Evolutionary conservation across 1,284 basidiomycete genomes (phyloP), one percentile per base, ranked within the genome.

Genomic region (Naganishia sp.): DNA sequence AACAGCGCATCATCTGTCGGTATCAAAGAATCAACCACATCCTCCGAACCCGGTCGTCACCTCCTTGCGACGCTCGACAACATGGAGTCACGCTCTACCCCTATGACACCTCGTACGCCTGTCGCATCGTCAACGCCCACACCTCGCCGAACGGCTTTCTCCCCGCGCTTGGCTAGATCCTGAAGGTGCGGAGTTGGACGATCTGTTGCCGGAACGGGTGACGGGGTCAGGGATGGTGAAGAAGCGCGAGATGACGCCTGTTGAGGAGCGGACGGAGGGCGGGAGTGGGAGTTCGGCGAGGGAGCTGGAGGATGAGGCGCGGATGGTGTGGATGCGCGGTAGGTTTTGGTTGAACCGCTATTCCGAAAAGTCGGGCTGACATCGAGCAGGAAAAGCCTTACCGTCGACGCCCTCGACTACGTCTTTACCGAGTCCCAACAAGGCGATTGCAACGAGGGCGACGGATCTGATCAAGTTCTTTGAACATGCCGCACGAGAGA

Each of bases 171-270:
- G 57, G 57, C 57, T 60, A 6, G 46, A 60, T 23, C 57, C 45
- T 4, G 9, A n/a, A 11, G 25, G 45, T 6, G 57, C 57, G n/a
- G 48, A 60, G 36, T 11, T 13, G 28, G 57, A 60, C 3, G 57
- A 60, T 16, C 15, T 42, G n/a, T 25, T 60, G 6, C 57, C 46
- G 13, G 57, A 60, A 18, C 21, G 46, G 15, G 57, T 60, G 6
- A 39, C 45, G 7, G 57, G 57, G 7, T 36, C 25, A n/a, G 57
- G 57, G 9, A 23, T 60, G 46, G 57, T 60, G 9, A 49, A 25
- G 57, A 60, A 60, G 21, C 45, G 57, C 46, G 57, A 60, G 57
- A 46, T 66, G 65, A 61, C 65, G 45, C 65, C 65, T 2, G 65
- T 66, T 9, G 50, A 53, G 45, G 65, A 66, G 36, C 48, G 65